Evolutionary conservation across 106 monocot species (phyloP).

Genomic region (Allium cepa): DNA sequence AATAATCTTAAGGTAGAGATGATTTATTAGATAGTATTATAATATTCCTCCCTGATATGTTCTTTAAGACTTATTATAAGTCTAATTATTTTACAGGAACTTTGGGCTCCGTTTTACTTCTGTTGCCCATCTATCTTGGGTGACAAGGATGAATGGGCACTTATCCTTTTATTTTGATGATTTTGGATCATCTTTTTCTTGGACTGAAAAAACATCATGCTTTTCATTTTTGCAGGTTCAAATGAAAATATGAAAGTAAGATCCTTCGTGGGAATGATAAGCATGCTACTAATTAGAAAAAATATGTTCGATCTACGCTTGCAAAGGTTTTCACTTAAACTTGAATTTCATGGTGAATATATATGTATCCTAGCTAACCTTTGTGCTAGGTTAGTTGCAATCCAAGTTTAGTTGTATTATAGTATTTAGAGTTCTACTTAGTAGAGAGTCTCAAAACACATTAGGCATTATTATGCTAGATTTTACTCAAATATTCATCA

Average conservation of each 20-base stretch:
- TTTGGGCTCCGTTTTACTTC: conserved; percentile 93
- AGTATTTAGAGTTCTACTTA: too few relatives aligned
- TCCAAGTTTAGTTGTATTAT: too few relatives aligned
- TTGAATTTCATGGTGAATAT: not conserved
- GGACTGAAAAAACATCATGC: not conserved
- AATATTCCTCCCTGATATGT: not conserved
- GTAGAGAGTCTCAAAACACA: too few relatives aligned
- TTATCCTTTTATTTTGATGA: not conserved
- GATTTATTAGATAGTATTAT: not conserved
- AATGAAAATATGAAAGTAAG: conserved; percentile 65
- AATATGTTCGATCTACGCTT: conserved; percentile 78
- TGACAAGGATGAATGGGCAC: conserved; percentile 72
- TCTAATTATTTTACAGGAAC: conserved; percentile 42
- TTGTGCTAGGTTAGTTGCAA: not conserved
- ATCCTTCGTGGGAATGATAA: conserved; percentile 94
- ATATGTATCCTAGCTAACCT: not conserved
- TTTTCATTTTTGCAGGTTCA: conserved; percentile 56
- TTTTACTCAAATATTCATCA: too few relatives aligned
- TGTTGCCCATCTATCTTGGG: conserved; percentile 89
- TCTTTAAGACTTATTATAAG: not conserved
- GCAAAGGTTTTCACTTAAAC: conserved; percentile 55
- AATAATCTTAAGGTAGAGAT: conserved; percentile 80
- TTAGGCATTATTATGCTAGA: too few relatives aligned
- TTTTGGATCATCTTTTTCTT: not conserved
- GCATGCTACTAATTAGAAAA: conserved; percentile 75